Conservation (phyloP, 805 yeast species). For the Metschnikowia similis region DNA sequence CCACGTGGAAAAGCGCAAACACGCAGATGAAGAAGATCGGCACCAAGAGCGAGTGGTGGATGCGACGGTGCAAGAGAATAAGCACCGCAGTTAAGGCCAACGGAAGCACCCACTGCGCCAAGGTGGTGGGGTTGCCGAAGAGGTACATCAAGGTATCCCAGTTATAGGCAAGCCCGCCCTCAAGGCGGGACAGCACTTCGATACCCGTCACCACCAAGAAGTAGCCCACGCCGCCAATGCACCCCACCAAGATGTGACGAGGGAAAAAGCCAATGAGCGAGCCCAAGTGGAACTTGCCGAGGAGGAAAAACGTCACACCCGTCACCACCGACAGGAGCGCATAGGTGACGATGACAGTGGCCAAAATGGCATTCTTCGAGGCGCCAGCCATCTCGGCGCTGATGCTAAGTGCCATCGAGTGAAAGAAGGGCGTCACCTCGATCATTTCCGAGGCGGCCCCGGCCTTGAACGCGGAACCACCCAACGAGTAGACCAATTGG, state of each 20-base stretch:
- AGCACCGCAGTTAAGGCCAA: conserved; percentile 57
- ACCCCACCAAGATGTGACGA: conserved; percentile 90
- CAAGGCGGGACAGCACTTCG: conserved; percentile 82
- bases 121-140: conserved; percentile 34
- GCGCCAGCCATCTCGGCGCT: conserved; percentile 45
- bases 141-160: conserved; percentile 49
- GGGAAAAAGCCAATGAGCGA: conserved; percentile 93
- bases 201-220: conserved; percentile 86
- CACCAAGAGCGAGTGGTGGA: conserved; percentile 64
- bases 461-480: conserved; percentile 83
- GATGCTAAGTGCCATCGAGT: conserved; percentile 82
- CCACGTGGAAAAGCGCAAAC: conserved; percentile 62
- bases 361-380: conserved; percentile 52
- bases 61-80: conserved; percentile 52
- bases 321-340: conserved; percentile 82
- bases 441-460: conserved; percentile 99
- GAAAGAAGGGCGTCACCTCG: conserved; percentile 98
- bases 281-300: conserved; percentile 81
- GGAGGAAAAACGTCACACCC: conserved; percentile 68
- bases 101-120: conserved; percentile 65
- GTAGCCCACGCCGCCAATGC: conserved; percentile 98
- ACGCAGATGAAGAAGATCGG: conserved; percentile 77
- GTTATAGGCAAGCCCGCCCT: conserved; percentile 67
- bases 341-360: conserved; percentile 85
- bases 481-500: conserved; percentile 82